These are phyloP conservation scores for Collybiopsis confluens DNA, from an alignment of 768 basidiomycete species.

Conservation along the genomic window DNA sequence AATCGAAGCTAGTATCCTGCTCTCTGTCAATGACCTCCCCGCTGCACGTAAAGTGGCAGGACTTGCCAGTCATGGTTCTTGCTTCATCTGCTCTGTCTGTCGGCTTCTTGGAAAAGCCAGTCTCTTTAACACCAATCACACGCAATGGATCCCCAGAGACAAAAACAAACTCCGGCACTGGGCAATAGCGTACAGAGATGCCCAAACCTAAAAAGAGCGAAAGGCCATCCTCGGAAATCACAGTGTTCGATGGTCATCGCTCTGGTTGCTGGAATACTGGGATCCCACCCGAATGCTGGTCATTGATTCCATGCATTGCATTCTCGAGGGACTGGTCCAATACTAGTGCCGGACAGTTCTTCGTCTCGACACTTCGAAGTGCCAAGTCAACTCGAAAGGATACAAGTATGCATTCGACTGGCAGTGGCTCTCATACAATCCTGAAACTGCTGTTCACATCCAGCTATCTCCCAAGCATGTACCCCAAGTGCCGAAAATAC, in stretches of 20 bases:
- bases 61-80: slow-evolving; percentile 13
- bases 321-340: slow-evolving; percentile 28
- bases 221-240: slow-evolving; percentile 14
- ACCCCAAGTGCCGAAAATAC: not conserved
- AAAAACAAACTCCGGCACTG: slow-evolving; percentile 13
- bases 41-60: slow-evolving; percentile 24
- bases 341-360: slow-evolving; percentile 24
- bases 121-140: slow-evolving; percentile 21
- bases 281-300: slow-evolving; percentile 24
- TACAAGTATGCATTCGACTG: not conserved
- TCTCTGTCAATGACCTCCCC: slow-evolving; percentile 26
- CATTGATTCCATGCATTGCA: slow-evolving; percentile 39
- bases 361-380: not conserved
- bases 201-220: slow-evolving; percentile 12
- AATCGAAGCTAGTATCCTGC: slow-evolving; percentile 16
- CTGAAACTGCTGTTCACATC: not conserved
- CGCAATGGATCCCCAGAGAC: slow-evolving; percentile 19
- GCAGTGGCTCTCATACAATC: not conserved
- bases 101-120: slow-evolving; percentile 12
- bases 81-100: slow-evolving; percentile 27
- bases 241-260: slow-evolving; percentile 24
- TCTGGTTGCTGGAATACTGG: slow-evolving; percentile 36
- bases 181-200: slow-evolving; percentile 18
- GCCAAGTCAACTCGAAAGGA: not conserved
- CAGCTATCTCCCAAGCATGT: not conserved